Percentiles rank a stretch among this genome's conserved stretches.
phyloP scores from a whole-genome alignment of 139 green algal genomes.

The Chlorella vulgaris region DNA sequence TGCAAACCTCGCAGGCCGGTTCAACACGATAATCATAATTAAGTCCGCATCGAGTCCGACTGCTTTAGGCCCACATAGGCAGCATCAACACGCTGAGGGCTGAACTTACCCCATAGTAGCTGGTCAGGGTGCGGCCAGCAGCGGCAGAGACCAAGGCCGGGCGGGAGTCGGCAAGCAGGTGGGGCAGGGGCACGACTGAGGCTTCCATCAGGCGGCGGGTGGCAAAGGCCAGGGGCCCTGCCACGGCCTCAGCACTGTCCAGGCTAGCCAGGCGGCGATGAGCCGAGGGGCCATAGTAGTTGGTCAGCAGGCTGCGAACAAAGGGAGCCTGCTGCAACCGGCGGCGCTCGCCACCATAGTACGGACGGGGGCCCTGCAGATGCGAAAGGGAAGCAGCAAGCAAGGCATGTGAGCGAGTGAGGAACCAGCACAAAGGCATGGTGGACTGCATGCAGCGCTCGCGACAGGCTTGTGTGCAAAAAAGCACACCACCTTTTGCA shows the following conservation, averaged over 20 bases:
- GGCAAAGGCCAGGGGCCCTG: background rate
- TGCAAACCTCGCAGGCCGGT: too few species aligned
- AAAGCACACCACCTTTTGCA: too few species aligned
- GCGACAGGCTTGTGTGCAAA: too few species aligned
- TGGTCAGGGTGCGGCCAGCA: background rate
- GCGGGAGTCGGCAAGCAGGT: background rate
- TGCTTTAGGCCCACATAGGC: too few species aligned
- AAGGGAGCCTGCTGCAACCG: background rate
- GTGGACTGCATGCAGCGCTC: background rate
- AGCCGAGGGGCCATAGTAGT: background rate
- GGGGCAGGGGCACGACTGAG: conserved; percentile 14
- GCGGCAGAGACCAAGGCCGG: background rate
- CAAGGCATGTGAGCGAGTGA: background rate
- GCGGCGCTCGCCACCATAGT: background rate
- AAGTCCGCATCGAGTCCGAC: too few species aligned
- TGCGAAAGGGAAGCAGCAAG: background rate
- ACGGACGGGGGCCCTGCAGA: background rate
- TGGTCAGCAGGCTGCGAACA: background rate
- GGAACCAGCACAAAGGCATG: background rate
- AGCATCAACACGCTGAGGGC: background rate
- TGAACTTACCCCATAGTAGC: background rate
- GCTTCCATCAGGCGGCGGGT: conserved; percentile 21
- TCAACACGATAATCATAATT: too few species aligned
- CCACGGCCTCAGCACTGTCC: background rate
- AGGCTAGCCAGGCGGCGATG: conserved; percentile 1